A percentile compares a stretch with the other conserved stretches of the same genome.
Conservation (phyloP, 192 early-diverging fungal genomes). For the Backusella sp. region DNA sequence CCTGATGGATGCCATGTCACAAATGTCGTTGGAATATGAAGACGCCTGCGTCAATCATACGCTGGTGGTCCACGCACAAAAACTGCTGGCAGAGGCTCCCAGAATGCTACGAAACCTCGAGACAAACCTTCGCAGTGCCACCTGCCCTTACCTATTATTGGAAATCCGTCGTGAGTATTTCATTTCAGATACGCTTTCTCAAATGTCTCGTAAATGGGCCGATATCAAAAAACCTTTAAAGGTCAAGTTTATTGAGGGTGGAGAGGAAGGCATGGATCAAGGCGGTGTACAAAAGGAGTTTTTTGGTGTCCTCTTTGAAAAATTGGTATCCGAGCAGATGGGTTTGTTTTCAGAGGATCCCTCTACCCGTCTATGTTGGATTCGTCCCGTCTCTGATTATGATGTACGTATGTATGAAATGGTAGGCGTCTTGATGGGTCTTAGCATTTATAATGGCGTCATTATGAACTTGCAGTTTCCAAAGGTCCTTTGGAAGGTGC, state of each 20-base stretch:
- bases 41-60: conserved; percentile 83
- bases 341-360: conserved; percentile 70
- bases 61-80: conserved; percentile 71
- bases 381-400: conserved; percentile 49
- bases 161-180: conserved; percentile 68
- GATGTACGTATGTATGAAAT: conserved; percentile 63
- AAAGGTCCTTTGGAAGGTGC: conserved; percentile 66
- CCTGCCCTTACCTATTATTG: conserved; percentile 80
- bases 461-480: conserved; percentile 75
- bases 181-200: conserved; percentile 75
- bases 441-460: conserved; percentile 90
- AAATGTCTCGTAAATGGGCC: conserved; percentile 57
- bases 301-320: conserved; percentile 75
- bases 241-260: conserved; percentile 82
- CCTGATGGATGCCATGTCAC: conserved; percentile 72
- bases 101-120: conserved; percentile 49
- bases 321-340: conserved; percentile 69
- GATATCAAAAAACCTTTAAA: conserved; percentile 83
- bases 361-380: conserved; percentile 75
- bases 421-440: conserved; percentile 86
- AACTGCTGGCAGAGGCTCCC: conserved; percentile 57
- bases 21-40: conserved; percentile 78
- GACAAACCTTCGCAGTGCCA: conserved; percentile 52
- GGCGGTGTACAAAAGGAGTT: conserved; percentile 98
- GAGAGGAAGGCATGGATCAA: conserved; percentile 93